These are phyloP conservation scores for Lithospermum erythrorhizon DNA, from an alignment of 257 asterid genomes.

Conservation along the genomic window DNA sequence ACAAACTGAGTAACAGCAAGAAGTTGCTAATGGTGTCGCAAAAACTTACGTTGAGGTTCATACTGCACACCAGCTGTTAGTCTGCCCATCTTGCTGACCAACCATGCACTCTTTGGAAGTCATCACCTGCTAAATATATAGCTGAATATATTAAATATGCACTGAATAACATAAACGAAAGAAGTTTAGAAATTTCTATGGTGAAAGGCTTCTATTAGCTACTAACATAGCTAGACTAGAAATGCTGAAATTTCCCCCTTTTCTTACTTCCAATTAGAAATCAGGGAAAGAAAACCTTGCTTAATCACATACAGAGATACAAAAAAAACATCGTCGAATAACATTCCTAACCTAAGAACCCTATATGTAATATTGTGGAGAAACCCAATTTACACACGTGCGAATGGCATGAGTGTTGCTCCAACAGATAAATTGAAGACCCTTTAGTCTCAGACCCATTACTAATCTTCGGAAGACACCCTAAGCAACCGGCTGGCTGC, in stretches of 20 bases:
- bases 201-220: too few species aligned
- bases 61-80: constrained; percentile 88
- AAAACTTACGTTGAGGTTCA: constrained; percentile 65
- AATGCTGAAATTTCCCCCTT: too few species aligned
- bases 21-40: not conserved
- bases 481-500: too few species aligned
- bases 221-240: too few species aligned
- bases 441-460: constrained; percentile 94
- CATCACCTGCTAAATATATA: constrained; percentile 44
- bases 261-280: too few species aligned
- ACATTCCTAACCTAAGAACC: too few species aligned
- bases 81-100: constrained; percentile 85
- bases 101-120: constrained; percentile 79
- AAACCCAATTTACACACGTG: constrained; percentile 35
- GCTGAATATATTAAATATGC: too few species aligned
- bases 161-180: not conserved
- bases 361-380: not conserved
- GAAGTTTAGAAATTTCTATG: too few species aligned
- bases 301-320: too few species aligned
- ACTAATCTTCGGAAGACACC: constrained; percentile 52
- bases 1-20: not conserved
- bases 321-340: too few species aligned
- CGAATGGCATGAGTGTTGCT: constrained; percentile 59
- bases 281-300: too few species aligned
- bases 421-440: constrained; percentile 77